Conservation (phyloP, 805 yeast genomes). For the Cyberlindnera suaveolens region DNA sequence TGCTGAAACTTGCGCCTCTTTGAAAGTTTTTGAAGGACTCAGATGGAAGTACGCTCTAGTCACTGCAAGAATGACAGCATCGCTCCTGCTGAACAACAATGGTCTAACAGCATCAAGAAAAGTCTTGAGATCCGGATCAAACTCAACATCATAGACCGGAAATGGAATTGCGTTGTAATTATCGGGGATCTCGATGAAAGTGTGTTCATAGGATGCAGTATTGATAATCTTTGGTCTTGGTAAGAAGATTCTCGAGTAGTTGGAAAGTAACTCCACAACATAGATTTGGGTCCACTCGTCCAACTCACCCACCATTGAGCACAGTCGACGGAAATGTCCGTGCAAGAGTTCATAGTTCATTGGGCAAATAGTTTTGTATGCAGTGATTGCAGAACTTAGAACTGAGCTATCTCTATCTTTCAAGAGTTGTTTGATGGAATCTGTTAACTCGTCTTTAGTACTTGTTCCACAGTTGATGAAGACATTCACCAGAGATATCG, state of each 20-base stretch:
- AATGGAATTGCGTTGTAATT: conserved; percentile 32
- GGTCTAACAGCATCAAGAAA: conserved; percentile 43
- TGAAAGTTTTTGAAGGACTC: conserved; percentile 50
- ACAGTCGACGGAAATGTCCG: conserved; percentile 55
- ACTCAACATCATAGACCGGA: conserved; percentile 34
- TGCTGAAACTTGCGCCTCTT: conserved; percentile 41
- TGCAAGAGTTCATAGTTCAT: conserved; percentile 64
- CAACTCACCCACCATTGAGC: conserved; percentile 41
- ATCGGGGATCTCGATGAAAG: conserved; percentile 37
- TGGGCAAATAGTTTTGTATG: conserved; percentile 47
- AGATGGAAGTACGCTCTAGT: conserved; percentile 50
- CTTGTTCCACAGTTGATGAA: conserved; percentile 36
- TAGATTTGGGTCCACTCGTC: conserved; percentile 70
- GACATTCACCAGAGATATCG: conserved; percentile 64
- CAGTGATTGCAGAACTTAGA: conserved; percentile 58
- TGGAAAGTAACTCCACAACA: conserved; percentile 55
- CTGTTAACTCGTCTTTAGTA: conserved; percentile 44
- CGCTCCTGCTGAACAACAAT: conserved; percentile 46
- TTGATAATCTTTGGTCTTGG: conserved; percentile 43
- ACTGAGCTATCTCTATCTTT: conserved; percentile 65
- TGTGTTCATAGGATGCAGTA: conserved; percentile 22
- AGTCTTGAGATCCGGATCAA: conserved; percentile 51
- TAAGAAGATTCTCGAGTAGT: conserved; percentile 58
- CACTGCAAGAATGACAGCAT: conserved; percentile 55
- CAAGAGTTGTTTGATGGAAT: conserved; percentile 45